A percentile compares a stretch with the other conserved stretches of the same genome.
Evolutionary conservation across 306 rosid genomes (phyloP).

Genomic region (Morella rubra): DNA sequence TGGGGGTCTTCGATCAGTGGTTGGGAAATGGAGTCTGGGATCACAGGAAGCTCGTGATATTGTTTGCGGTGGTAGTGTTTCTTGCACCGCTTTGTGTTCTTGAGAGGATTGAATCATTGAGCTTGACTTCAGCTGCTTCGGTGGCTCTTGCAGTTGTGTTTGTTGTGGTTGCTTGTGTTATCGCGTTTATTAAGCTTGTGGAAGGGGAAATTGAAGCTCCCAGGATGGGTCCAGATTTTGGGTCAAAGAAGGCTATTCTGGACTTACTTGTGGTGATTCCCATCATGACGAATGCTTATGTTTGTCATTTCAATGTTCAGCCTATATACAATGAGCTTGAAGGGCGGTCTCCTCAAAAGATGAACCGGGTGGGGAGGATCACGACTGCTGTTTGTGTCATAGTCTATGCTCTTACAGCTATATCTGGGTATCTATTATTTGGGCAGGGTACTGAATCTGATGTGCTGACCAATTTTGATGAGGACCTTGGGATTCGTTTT

Average conservation of each 20-base stretch:
- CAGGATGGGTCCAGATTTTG: constrained; percentile 75
- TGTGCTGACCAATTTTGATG: constrained; percentile 80
- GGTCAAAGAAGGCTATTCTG: constrained; percentile 65
- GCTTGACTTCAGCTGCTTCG: constrained; percentile 93
- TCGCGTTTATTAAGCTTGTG: constrained; percentile 65
- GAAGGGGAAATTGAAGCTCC: constrained; percentile 68
- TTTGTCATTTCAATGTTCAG: constrained; percentile 88
- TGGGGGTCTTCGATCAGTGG: constrained; percentile 91
- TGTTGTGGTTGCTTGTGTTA: constrained; percentile 63
- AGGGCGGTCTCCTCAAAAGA: constrained; percentile 75
- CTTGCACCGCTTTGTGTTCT: constrained; percentile 89
- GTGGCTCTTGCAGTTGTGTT: constrained; percentile 86
- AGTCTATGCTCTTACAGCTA: constrained; percentile 72
- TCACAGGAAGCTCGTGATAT: constrained; percentile 73
- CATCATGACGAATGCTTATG: constrained; percentile 84
- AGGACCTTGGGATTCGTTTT: constrained; percentile 76
- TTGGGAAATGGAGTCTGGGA: constrained; percentile 92
- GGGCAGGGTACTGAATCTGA: constrained; percentile 85
- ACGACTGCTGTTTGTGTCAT: constrained; percentile 71
- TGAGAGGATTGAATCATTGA: constrained; percentile 89
- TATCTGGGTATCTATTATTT: constrained; percentile 81
- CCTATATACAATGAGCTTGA: constrained; percentile 89
- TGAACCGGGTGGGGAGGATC: constrained; percentile 84
- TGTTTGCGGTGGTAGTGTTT: constrained; percentile 62
- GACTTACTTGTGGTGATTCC: constrained; percentile 97